Base-by-base conservation (phyloP, 1,284 basidiomycete species). In the Marasmius tenuissimus region DNA sequence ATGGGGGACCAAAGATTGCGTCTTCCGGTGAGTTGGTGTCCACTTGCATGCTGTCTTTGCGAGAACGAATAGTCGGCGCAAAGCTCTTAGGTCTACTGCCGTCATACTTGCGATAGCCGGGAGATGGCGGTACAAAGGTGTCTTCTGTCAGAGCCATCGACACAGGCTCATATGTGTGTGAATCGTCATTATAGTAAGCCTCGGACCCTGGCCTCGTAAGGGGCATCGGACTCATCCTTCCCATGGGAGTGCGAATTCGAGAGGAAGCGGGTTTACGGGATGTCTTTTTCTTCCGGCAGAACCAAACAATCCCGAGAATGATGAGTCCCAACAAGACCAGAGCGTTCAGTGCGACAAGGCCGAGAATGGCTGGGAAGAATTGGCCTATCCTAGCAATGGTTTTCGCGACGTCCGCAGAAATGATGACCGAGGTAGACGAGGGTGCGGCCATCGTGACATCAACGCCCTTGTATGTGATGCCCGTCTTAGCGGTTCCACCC, bases 91-190 rank as follows among this genome's bases (percentile, higher is more conserved):
- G 70, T 53, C 70, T 56, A 57, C 70, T 69, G 11, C 65, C 65
- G 59, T 81, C 77, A 64, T 76, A 72, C 60, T 76, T 78, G 66
- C 82, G 78, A 76, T 89, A 91, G 35, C 83, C 80, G 11, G 89
- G 87, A 0, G 84, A 82, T 20, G 87, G 86, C 22, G 86, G 85
- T 9, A 83, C 79, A 68, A 89, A 88, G 3, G 87, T 88, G 68
- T 90, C 88, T 58, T 91, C 89, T 22, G 86, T 87, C 64, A 91
- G 71, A 34, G 89, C 89, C 87, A 90, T 87, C 39, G 89, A 91
- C 47, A 91, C 88, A 6, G 88, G 87, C 68, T 89, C 78, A 70
- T 91, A 90, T 35, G 73, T 70, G 65, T 86, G 85, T 33, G 72
- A 66, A 48, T 59, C 65, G 65, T 37, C 66, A 68, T n/a, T 68